Percentiles rank a stretch among this genome's conserved stretches.
Conservation (phyloP, 2,329 filamentous ascomycete species). For the Cytospora mali region DNA sequence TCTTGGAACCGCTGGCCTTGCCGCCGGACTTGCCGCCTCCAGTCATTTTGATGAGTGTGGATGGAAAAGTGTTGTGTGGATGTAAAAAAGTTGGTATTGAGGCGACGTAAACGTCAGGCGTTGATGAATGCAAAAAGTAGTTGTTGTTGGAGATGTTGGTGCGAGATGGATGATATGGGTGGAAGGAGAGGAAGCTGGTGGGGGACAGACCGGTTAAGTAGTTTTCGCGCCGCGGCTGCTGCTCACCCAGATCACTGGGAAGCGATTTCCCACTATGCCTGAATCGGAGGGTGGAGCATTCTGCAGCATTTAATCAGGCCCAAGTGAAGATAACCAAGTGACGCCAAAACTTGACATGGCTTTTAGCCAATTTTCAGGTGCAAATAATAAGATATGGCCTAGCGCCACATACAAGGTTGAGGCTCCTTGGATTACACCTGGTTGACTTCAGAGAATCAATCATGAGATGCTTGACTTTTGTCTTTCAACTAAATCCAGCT, state of each 20-base stretch:
- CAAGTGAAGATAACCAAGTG: neutral
- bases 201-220: slow-evolving; percentile 58
- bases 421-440: neutral
- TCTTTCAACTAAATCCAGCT: neutral
- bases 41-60: slow-evolving; percentile 84
- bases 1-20: slow-evolving; percentile 99
- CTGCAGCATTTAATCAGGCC: neutral
- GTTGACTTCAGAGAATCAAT: neutral
- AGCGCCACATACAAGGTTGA: neutral
- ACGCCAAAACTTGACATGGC: neutral
- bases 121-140: slow-evolving; percentile 38
- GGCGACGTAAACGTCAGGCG: slow-evolving; percentile 29
- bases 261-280: neutral
- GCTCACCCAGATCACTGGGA: slow-evolving; percentile 40
- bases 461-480: neutral
- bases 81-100: slow-evolving; percentile 35
- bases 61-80: slow-evolving; percentile 39
- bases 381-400: neutral
- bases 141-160: slow-evolving; percentile 29
- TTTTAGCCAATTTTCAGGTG: neutral
- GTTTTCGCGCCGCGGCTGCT: slow-evolving; percentile 50
- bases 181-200: slow-evolving; percentile 40
- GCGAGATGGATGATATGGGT: slow-evolving; percentile 38
- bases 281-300: neutral
- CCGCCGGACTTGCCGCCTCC: slow-evolving; percentile 99